These are phyloP conservation scores for Nelumbo lutea DNA, from an alignment of 164 flowering plant genomes.

Conservation along the genomic window DNA sequence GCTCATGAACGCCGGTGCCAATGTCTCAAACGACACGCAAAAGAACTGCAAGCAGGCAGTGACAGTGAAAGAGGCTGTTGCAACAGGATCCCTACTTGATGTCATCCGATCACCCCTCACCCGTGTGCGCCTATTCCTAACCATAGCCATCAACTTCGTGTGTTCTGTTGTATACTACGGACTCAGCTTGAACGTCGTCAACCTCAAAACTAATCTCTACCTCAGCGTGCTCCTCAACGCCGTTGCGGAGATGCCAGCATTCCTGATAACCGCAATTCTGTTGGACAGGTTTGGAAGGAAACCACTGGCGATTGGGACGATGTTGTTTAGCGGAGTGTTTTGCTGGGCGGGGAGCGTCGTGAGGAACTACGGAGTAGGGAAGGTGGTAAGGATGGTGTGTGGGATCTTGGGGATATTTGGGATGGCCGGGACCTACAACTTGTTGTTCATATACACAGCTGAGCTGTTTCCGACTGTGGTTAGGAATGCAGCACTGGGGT, in stretches of 20 bases:
- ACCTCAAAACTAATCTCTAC: conserved; percentile 77
- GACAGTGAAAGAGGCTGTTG: conserved; percentile 13
- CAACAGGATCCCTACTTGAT: conserved; percentile 51
- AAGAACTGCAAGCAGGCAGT: background rate
- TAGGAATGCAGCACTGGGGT: conserved; percentile 82
- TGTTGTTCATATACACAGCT: conserved; percentile 66
- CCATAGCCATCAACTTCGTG: conserved; percentile 54
- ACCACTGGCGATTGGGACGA: conserved; percentile 59
- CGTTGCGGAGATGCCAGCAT: conserved; percentile 83
- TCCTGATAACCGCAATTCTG: conserved; percentile 50
- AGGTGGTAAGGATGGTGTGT: conserved; percentile 50
- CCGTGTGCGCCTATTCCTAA: conserved; percentile 48
- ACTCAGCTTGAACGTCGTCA: conserved; percentile 77
- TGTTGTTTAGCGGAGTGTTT: conserved; percentile 70
- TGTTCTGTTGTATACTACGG: conserved; percentile 83
- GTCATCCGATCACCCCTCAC: conserved; percentile 52
- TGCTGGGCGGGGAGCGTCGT: conserved; percentile 56
- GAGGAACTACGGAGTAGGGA: conserved; percentile 30
- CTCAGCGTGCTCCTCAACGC: conserved; percentile 65
- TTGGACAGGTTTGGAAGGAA: conserved; percentile 60
- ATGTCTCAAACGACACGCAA: background rate
- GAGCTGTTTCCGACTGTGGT: conserved; percentile 95
- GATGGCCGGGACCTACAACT: conserved; percentile 79
- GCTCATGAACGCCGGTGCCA: background rate
- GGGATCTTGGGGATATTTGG: conserved; percentile 87